Evolutionary conservation across 768 basidiomycete species (phyloP).

Genomic region (Hypsizygus marmoreus): DNA sequence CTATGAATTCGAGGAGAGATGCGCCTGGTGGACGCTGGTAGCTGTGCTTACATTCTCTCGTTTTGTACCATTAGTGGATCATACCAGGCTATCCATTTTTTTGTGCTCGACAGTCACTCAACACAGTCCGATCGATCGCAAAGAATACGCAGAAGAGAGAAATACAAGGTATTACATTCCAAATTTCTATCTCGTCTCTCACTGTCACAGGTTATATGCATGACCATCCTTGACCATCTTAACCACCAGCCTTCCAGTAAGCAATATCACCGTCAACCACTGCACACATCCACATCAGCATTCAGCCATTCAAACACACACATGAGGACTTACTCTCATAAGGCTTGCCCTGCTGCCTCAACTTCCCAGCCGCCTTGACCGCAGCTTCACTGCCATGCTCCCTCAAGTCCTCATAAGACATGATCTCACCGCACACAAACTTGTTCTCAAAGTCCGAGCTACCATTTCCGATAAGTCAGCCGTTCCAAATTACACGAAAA

Average conservation of each 20-base stretch:
- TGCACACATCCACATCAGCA: conserved; percentile 24
- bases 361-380: conserved; percentile 94
- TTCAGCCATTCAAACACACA: conserved; percentile 5
- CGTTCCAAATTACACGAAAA: background rate
- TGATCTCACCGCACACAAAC: conserved; percentile 97
- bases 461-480: background rate
- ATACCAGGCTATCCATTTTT: too few species aligned
- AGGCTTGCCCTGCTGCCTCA: conserved; percentile 94
- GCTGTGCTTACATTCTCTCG: too few species aligned
- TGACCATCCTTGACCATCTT: too few species aligned
- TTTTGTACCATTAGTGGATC: too few species aligned
- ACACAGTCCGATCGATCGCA: too few species aligned
- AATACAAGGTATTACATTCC: too few species aligned
- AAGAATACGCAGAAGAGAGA: too few species aligned
- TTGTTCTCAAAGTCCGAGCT: conserved; percentile 98
- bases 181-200: too few species aligned
- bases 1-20: conserved; percentile 32
- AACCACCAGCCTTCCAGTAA: conserved; percentile 84
- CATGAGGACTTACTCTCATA: conserved; percentile 75
- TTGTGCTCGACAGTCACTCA: too few species aligned
- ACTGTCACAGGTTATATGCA: too few species aligned
- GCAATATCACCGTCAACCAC: conserved; percentile 91
- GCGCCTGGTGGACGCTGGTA: background rate
- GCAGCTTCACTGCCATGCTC: conserved; percentile 88
- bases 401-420: conserved; percentile 87